phyloP scores from a whole-genome alignment of 2,329 filamentous ascomycete genomes.

The Epichloe bromicola region DNA sequence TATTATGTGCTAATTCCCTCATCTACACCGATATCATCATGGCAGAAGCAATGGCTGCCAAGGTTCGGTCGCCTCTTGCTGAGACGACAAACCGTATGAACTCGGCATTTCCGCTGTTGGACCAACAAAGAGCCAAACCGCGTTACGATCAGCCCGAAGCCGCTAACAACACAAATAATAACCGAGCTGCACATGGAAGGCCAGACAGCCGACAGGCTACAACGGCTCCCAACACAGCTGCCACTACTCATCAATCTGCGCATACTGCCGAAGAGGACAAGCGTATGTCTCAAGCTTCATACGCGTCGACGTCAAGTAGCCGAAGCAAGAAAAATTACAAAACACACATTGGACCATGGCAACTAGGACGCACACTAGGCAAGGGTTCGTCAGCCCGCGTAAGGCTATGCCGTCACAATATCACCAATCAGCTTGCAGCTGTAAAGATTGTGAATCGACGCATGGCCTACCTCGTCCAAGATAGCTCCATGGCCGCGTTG shows the following conservation, averaged over 20 bases:
- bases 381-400: constrained; percentile 85
- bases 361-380: constrained; percentile 77
- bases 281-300: constrained; percentile 28
- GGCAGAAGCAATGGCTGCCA: constrained; percentile 20
- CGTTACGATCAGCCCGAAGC: constrained; percentile 14
- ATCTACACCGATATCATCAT: constrained; percentile 11
- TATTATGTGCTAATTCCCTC: constrained; percentile 24
- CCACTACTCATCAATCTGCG: constrained; percentile 11
- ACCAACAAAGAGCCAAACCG: constrained; percentile 18
- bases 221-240: neutral
- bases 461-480: constrained; percentile 66
- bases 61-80: constrained; percentile 27
- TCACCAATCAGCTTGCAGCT: constrained; percentile 70
- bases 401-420: constrained; percentile 65
- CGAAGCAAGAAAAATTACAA: constrained; percentile 35
- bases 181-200: constrained; percentile 3
- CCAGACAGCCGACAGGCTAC: constrained; percentile 1
- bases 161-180: constrained; percentile 3
- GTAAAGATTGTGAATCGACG: constrained; percentile 91
- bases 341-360: constrained; percentile 86
- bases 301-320: constrained; percentile 26
- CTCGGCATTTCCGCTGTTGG: constrained; percentile 19
- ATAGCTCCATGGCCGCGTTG: constrained; percentile 72
- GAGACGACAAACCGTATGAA: constrained; percentile 37
- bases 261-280: constrained; percentile 21